Evolutionary conservation across 1,284 basidiomycete species (phyloP).

Genomic region (Cryptococcus amylolentus): DNA sequence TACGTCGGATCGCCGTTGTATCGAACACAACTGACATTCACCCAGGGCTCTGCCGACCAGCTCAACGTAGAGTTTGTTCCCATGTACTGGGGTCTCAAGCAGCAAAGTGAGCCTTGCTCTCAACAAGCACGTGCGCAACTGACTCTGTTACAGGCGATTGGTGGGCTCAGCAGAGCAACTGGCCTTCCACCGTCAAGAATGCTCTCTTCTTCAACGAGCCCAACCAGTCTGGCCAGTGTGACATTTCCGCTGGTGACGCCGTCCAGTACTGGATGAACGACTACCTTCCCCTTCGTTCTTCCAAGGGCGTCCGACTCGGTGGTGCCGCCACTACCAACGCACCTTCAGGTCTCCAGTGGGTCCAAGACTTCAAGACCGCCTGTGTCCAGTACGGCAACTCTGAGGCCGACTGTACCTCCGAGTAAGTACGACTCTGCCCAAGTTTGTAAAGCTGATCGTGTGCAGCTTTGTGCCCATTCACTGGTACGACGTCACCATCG

Average conservation of each 20-base stretch:
- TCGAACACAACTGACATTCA: background rate
- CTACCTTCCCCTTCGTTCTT: constrained; percentile 58
- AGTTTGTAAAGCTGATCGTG: background rate
- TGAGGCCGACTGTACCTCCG: constrained; percentile 30
- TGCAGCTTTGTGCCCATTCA: constrained; percentile 44
- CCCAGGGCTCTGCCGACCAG: constrained; percentile 44
- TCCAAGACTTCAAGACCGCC: constrained; percentile 57
- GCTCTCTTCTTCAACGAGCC: constrained; percentile 66
- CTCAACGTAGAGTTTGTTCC: constrained; percentile 58
- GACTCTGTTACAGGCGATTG: constrained; percentile 26
- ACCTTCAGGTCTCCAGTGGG: constrained; percentile 61
- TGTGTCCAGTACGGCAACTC: constrained; percentile 46
- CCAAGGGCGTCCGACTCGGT: constrained; percentile 59
- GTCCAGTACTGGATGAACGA: constrained; percentile 61
- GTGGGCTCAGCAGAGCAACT: constrained; percentile 24
- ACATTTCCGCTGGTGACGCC: constrained; percentile 57
- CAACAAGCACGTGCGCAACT: constrained; percentile 16
- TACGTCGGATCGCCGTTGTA: background rate
- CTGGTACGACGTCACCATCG: constrained; percentile 41
- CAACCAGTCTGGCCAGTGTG: constrained; percentile 61
- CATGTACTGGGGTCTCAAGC: constrained; percentile 64
- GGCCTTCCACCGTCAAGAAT: constrained; percentile 56
- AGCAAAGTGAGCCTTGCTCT: background rate
- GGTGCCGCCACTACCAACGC: constrained; percentile 67
- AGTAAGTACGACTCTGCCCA: constrained; percentile 14